These are phyloP conservation scores for Petasospora rhodanensis DNA, from an alignment of 1,139 yeast genomes.

Conservation along the genomic window DNA sequence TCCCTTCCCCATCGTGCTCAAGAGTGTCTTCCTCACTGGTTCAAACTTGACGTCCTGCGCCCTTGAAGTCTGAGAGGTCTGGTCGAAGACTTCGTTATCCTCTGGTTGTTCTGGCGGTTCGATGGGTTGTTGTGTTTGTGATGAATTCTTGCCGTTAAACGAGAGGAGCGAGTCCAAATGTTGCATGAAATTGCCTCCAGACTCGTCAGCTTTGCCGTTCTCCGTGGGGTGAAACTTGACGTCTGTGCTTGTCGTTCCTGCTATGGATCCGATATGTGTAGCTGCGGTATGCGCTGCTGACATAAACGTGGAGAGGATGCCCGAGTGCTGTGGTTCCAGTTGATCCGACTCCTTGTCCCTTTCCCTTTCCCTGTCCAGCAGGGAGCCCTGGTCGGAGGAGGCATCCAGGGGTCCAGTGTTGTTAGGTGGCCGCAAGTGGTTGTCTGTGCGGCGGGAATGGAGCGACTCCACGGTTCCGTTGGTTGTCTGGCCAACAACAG, in stretches of 20 bases:
- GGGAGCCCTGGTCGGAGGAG: neutral
- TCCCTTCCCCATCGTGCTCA: constrained; percentile 70
- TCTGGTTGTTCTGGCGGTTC: constrained; percentile 1
- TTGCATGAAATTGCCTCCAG: constrained; percentile 27
- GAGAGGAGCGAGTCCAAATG: constrained; percentile 32
- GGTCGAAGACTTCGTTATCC: constrained; percentile 6
- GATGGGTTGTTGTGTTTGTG: constrained; percentile 7
- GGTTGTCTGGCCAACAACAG: too few species aligned
- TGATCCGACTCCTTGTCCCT: too few species aligned
- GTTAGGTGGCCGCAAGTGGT: too few species aligned
- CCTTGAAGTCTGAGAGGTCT: constrained; percentile 3
- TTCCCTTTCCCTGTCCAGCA: too few species aligned
- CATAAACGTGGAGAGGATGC: constrained; percentile 29
- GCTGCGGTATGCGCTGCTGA: constrained; percentile 36
- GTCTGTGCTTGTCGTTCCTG: constrained; percentile 5
- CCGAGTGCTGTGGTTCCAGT: constrained; percentile 12
- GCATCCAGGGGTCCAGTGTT: too few species aligned
- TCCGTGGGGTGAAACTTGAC: constrained; percentile 2
- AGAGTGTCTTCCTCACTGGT: constrained; percentile 52
- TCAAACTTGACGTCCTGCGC: constrained; percentile 44
- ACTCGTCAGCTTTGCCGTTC: constrained; percentile 10
- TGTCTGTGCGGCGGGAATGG: too few species aligned
- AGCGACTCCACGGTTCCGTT: too few species aligned
- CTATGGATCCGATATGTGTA: constrained; percentile 23
- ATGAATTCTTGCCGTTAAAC: constrained; percentile 3